A percentile compares a stretch with the other conserved stretches of the same genome.
These are phyloP conservation scores for Agaricus sinodeliciosus DNA, from an alignment of 768 basidiomycete species.

Conservation along the genomic window DNA sequence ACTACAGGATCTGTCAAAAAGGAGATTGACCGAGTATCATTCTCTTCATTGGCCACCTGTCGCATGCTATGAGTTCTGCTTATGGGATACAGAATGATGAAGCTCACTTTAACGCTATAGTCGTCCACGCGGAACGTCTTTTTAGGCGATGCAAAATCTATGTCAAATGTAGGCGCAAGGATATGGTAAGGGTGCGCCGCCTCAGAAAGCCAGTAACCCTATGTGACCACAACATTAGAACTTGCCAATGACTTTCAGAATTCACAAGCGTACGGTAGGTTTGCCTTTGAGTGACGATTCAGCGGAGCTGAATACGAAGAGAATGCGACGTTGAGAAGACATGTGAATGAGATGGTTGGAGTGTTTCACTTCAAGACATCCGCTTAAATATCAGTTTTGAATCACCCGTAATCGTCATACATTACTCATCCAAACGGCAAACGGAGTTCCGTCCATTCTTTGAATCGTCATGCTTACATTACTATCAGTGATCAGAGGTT, in stretches of 20 bases:
- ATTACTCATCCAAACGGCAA: slow-evolving; percentile 7
- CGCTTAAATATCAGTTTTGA: not conserved
- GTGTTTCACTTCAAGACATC: too few relatives aligned
- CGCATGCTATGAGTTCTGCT: slow-evolving; percentile 4
- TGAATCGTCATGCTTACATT: too few relatives aligned
- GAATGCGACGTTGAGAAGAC: slow-evolving; percentile 26
- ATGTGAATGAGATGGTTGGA: too few relatives aligned
- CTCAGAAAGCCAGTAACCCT: slow-evolving; percentile 80
- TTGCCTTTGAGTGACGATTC: slow-evolving; percentile 46
- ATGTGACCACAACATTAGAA: not conserved
- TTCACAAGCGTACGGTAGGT: slow-evolving; percentile 34
- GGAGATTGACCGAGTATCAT: slow-evolving; percentile 45
- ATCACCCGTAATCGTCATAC: not conserved
- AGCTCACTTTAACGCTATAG: slow-evolving; percentile 41
- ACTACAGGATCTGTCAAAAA: slow-evolving; percentile 56
- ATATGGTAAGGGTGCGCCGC: slow-evolving; percentile 67
- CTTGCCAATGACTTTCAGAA: not conserved
- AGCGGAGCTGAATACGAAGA: slow-evolving; percentile 73
- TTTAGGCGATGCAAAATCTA: slow-evolving; percentile 54
- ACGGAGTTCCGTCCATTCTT: too few relatives aligned
- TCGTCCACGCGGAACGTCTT: slow-evolving; percentile 64
- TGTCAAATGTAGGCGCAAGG: slow-evolving; percentile 39
- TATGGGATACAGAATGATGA: not conserved
- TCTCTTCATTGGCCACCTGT: slow-evolving; percentile 33
- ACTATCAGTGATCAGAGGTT: too few relatives aligned